Percentiles rank a stretch among this genome's conserved stretches.
Evolutionary conservation across 805 yeast genomes (phyloP).

Genomic region (Tetrapisispora namnaoensis): DNA sequence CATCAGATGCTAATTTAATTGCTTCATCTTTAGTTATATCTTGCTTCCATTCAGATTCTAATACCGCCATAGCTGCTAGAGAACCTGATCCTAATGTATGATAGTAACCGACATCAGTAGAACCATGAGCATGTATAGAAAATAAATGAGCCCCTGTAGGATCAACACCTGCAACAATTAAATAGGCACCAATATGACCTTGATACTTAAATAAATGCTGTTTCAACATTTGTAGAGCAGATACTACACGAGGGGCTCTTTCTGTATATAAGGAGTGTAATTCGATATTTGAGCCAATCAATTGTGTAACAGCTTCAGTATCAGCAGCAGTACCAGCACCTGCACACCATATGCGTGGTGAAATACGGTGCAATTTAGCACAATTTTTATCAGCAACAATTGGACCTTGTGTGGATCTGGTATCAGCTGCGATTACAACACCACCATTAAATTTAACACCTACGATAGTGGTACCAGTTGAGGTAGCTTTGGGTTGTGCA

Average conservation of each 20-base stretch:
- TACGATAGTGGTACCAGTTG: constrained; percentile 98
- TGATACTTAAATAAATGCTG: constrained; percentile 95
- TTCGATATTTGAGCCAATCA: constrained; percentile 84
- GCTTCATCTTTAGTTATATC: constrained; percentile 81
- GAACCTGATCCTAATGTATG: constrained; percentile 94
- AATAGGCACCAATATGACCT: constrained; percentile 94
- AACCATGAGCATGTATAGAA: constrained; percentile 95
- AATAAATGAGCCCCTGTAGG: constrained; percentile 92
- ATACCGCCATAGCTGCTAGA: constrained; percentile 95
- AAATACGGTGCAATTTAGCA: constrained; percentile 82
- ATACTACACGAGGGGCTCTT: constrained; percentile 86
- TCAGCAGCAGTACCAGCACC: constrained; percentile 99
- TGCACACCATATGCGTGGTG: constrained; percentile 97
- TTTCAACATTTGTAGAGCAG: constrained; percentile 85
- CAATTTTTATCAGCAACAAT: constrained; percentile 98
- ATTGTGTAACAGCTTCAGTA: constrained; percentile 94
- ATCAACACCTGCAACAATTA: constrained; percentile 96
- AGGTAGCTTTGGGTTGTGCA: constrained; percentile 78
- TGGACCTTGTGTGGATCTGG: constrained; percentile 93
- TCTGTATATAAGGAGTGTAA: constrained; percentile 75
- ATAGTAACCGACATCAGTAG: constrained; percentile 91
- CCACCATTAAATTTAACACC: constrained; percentile 91
- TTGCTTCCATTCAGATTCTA: constrained; percentile 80
- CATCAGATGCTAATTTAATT: constrained; percentile 80
- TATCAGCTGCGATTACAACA: constrained; percentile 96